These are phyloP conservation scores for Stephanocyclus meneghinianus DNA, from an alignment of 352 stramenopile genomes.

Conservation along the genomic window DNA sequence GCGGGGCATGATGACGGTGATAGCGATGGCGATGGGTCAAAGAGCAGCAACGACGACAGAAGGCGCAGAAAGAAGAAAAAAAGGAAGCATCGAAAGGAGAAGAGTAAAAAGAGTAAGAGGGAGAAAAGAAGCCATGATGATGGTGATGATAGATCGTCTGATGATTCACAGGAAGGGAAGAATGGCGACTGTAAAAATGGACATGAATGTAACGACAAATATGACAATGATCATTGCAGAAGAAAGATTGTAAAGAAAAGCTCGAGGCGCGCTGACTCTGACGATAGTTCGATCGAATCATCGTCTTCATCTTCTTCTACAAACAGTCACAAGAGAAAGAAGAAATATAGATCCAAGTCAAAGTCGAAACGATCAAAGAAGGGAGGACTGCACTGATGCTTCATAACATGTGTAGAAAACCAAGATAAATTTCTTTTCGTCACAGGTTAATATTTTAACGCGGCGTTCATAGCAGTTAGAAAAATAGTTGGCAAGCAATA, in stretches of 20 bases:
- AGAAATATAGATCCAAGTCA: conserved; percentile 34
- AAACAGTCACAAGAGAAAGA: conserved; percentile 10
- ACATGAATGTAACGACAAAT: conserved; percentile 7
- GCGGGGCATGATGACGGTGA: conserved; percentile 26
- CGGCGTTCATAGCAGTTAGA: too few relatives aligned
- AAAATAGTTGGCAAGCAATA: too few relatives aligned
- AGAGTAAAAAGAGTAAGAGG: conserved; percentile 22
- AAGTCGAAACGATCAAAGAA: conserved; percentile 23
- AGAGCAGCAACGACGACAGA: conserved; percentile 18
- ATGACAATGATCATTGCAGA: conserved; percentile 1
- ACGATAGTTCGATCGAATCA: not conserved
- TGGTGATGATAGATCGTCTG: not conserved
- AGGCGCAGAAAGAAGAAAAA: conserved; percentile 47
- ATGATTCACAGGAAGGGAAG: not conserved
- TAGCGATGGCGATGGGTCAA: conserved; percentile 16
- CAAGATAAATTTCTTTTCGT: not conserved
- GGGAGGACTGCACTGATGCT: not conserved
- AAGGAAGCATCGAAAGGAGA: conserved; percentile 47
- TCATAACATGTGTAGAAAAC: not conserved
- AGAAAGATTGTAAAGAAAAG: not conserved
- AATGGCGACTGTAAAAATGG: not conserved
- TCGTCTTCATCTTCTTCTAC: conserved; percentile 9
- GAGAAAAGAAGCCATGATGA: conserved; percentile 24
- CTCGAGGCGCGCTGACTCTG: not conserved
- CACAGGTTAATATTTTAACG: not conserved